Percentiles rank a stretch among this genome's conserved stretches.
Conservation (phyloP, 2,329 filamentous ascomycete species). For the Verticillium tricorpus region DNA sequence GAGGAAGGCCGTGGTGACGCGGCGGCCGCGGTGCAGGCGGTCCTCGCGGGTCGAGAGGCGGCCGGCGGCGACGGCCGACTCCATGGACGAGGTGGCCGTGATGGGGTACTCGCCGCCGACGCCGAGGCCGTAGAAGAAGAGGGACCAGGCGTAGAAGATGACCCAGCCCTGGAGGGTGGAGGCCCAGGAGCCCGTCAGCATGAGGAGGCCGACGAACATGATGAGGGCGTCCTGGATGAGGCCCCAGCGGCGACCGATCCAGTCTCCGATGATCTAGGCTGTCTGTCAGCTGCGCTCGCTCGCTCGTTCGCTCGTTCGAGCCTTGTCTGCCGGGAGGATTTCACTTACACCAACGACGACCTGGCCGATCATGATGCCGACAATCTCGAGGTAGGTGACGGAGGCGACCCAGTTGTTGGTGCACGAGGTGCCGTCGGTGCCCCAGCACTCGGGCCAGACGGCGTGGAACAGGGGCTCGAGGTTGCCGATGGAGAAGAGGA, state of each 20-base stretch:
- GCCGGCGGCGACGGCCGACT: conserved; percentile 80
- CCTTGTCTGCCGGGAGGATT: not conserved
- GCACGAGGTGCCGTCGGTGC: conserved; percentile 56
- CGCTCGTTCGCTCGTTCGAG: too few species aligned
- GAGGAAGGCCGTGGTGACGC: conserved; percentile 91
- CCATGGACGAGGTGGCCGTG: conserved; percentile 93
- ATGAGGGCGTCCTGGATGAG: conserved; percentile 90
- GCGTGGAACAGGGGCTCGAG: conserved; percentile 75
- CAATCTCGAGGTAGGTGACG: conserved; percentile 87
- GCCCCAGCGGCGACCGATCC: conserved; percentile 89
- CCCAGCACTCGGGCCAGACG: conserved; percentile 79
- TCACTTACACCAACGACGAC: conserved; percentile 71
- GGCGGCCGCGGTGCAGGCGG: conserved; percentile 89
- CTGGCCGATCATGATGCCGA: conserved; percentile 93
- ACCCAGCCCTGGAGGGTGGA: conserved; percentile 87
- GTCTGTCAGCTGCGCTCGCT: not conserved
- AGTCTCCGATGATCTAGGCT: conserved; percentile 52
- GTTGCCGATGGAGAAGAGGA: conserved; percentile 95
- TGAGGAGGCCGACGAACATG: conserved; percentile 89
- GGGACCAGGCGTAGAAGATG: conserved; percentile 91
- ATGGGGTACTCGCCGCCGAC: conserved; percentile 92
- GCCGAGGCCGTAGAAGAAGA: conserved; percentile 70
- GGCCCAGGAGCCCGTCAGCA: conserved; percentile 91
- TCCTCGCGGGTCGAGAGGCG: conserved; percentile 88
- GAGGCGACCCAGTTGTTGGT: conserved; percentile 75